Evolutionary conservation across 2,329 filamentous ascomycete genomes (phyloP), one percentile per base, ranked within the genome.

Genomic region (Arthrinium phaeospermum): DNA sequence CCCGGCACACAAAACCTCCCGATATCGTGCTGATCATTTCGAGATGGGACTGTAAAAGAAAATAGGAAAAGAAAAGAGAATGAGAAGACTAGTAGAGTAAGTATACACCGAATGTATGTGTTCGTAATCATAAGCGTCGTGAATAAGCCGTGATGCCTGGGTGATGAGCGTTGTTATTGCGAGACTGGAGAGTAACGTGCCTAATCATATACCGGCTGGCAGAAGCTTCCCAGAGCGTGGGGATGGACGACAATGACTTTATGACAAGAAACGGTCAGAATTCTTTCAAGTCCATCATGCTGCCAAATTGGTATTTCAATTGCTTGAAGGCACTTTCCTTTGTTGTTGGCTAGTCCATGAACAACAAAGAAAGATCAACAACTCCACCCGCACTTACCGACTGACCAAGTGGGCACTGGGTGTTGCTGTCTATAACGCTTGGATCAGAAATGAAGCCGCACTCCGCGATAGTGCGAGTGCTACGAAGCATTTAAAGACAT

Each of bases 361-460:
- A 64, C 57, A 64, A 64, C 57, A 64, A 64, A 64, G 57, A 41
- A 41, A 24, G 57, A 41, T 64, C 57, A 41, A n/a, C 57, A 64
- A 41, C 34, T 64, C 57, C 57, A 37, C 30, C 24, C 19, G 53
- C 53, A 37, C 2, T 34, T 64, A 64, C 34, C 49, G 34, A 13
- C 34, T 10, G 57, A 64, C 34, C 30, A 64, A 64, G 57, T 64
- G 57, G 34, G 34, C 57, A 64, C 57, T n/a, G 34, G 10, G 14
- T 10, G 57, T n/a, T 41, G 22, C 41, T 64, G 30, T 64, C 57
- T 19, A 13, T 4, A 24, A 37, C 19, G 57, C 57, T 41, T 64
- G 22, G 57, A 64, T 64, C 57, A 64, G 6, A 64, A 13, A 64
- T 6, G 34, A 64, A 41, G 57, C 57, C 57, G 30, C 57, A n/a